Base-by-base conservation (phyloP, 2,329 filamentous ascomycete genomes). In the Didymosphaeria variabile region DNA sequence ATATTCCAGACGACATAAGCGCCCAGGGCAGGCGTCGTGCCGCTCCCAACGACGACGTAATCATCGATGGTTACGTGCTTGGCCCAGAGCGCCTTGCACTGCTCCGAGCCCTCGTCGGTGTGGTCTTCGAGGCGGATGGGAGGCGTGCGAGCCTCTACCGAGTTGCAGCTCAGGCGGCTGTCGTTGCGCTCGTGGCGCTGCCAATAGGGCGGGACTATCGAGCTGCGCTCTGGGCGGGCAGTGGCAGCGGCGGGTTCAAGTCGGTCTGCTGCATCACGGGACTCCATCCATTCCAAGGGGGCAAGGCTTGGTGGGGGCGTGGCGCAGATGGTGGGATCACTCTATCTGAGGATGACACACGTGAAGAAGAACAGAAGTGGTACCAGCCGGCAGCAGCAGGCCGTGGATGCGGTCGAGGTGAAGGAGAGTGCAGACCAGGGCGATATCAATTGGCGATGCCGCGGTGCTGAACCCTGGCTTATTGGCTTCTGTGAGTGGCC, bases 1-100 rank as follows among this genome's bases (percentile, higher is more conserved):
- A 95, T 93, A 74, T 93, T 95, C 92, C 92, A 99, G 8, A 97
- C 93, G 1, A 97, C 92, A 80, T 98, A 99, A 1, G 94, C 91
- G n/a, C 94, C 94, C 51, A 89, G 80, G 6, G 85, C 85, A 4
- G 84, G 80, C 45, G 79, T 81, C 55, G 81, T 84, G 9, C 87
- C 88, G 62, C 84, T 83, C 61, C 83, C 82, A 32, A 90, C 84
- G 65, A 90, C 82, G 36, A 85, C 83, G 79, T 88, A 85, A 71
- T 89, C 87, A 58, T 88, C 84, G 55, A 91, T 86, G 7, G 82
- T 80, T 44, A 89, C 88, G 58, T 84, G 83, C 55, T 82, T 84
- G 9, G 88, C 88, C 88, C 88, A 91, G 58, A 89, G 81, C 0
- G 85, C 76, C 44, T 83, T 83, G 68, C 82, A 85, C 19, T 84